Conservation (phyloP, 768 basidiomycete species). For the Suillus ampliporus region DNA sequence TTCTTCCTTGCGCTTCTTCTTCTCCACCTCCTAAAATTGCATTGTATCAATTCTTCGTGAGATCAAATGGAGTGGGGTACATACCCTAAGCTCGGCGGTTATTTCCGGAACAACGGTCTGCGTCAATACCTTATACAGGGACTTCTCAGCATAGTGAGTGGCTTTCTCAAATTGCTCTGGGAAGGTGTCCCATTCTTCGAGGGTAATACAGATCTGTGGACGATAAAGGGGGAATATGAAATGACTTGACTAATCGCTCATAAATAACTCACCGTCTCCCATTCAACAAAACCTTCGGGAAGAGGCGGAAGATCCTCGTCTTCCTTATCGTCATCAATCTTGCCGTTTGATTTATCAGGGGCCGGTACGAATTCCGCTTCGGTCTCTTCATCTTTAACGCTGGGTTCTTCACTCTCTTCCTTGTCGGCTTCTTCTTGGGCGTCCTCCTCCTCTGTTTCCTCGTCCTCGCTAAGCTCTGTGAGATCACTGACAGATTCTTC, state of each 20-base stretch:
- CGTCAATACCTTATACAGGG: conserved; percentile 69
- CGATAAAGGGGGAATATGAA: conserved; percentile 8
- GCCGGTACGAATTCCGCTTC: conserved; percentile 18
- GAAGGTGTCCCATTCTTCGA: conserved; percentile 85
- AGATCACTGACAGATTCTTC: conserved; percentile 71
- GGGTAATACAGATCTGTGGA: conserved; percentile 76
- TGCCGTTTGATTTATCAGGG: conserved; percentile 3
- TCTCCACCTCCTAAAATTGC: conserved; percentile 60
- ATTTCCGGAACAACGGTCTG: conserved; percentile 75
- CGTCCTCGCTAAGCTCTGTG: conserved; percentile 71
- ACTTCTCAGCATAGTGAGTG: conserved; percentile 81
- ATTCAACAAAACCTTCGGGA: conserved; percentile 74
- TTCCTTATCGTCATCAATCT: conserved; percentile 10
- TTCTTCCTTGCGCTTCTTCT: conserved; percentile 68
- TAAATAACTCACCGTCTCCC: conserved; percentile 78
- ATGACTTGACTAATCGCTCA: neutral
- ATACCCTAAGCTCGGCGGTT: conserved; percentile 67
- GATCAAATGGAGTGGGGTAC: conserved; percentile 22
- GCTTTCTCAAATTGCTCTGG: conserved; percentile 77
- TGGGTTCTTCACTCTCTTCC: conserved; percentile 17
- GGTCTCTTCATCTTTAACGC: conserved; percentile 32
- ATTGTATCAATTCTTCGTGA: conserved; percentile 14
- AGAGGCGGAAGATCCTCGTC: conserved; percentile 20
- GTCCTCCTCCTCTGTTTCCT: conserved; percentile 24
- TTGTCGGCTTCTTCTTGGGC: conserved; percentile 20